Evolutionary conservation across 2,329 filamentous ascomycete species (phyloP).

Genomic region (Aspergillus sp.): DNA sequence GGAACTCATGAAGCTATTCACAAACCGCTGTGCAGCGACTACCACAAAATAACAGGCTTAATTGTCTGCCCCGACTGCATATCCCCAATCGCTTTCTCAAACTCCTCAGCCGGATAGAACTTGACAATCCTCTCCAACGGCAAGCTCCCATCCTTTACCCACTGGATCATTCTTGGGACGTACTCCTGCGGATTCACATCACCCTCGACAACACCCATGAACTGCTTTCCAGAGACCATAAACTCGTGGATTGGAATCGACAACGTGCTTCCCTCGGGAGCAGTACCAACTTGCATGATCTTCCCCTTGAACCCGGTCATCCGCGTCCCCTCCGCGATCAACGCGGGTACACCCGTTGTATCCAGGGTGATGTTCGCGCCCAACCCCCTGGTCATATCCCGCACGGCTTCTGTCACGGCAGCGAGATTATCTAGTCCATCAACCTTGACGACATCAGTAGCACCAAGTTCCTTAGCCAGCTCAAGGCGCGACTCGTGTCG

Average conservation of each 20-base stretch:
- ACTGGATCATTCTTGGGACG: slow-evolving; percentile 44
- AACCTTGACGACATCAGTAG: slow-evolving; percentile 28
- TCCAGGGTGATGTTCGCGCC: slow-evolving; percentile 45
- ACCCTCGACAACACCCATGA: slow-evolving; percentile 45
- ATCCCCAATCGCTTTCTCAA: slow-evolving; percentile 18
- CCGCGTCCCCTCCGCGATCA: slow-evolving; percentile 39
- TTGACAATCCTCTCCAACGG: slow-evolving; percentile 43
- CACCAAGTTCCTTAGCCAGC: slow-evolving; percentile 36
- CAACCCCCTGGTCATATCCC: slow-evolving; percentile 23
- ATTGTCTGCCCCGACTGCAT: slow-evolving; percentile 21
- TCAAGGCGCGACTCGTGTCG: slow-evolving; percentile 30
- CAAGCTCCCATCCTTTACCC: slow-evolving; percentile 43
- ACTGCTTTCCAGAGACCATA: slow-evolving; percentile 44
- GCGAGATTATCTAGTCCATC: not conserved
- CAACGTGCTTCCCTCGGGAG: slow-evolving; percentile 39
- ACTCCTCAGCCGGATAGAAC: slow-evolving; percentile 33
- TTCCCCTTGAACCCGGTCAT: slow-evolving; percentile 42
- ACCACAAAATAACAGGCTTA: slow-evolving; percentile 26
- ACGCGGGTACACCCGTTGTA: slow-evolving; percentile 41
- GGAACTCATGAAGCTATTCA: not conserved
- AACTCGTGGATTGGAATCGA: slow-evolving; percentile 40
- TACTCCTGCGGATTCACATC: slow-evolving; percentile 35
- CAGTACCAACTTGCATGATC: slow-evolving; percentile 46
- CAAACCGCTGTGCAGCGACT: slow-evolving; percentile 12
- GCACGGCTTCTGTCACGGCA: not conserved